A percentile compares a stretch with the other conserved stretches of the same genome.
Conservation (phyloP, 805 yeast species). For the Wickerhamomyces strasburgensis region DNA sequence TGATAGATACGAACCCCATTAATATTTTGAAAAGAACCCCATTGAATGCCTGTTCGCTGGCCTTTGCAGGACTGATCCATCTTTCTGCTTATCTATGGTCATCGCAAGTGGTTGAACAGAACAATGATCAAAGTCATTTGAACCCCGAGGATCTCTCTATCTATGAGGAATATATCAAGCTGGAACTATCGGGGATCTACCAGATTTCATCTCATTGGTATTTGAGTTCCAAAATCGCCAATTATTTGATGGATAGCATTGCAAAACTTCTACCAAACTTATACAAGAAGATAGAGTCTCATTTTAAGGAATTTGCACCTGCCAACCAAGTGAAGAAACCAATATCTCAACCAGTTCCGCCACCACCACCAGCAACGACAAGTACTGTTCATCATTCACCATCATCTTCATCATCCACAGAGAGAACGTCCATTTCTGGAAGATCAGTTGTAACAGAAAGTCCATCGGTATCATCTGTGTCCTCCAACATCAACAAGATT, state of each 20-base stretch:
- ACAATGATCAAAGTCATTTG: conserved; percentile 10
- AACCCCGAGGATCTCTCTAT: conserved; percentile 35
- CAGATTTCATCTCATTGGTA: conserved; percentile 50
- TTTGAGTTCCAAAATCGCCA: conserved; percentile 41
- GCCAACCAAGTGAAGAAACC: no score
- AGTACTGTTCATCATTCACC: no score
- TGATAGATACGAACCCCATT: conserved; percentile 44
- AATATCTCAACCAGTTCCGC: background rate
- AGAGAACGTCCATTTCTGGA: no score
- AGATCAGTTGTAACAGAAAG: no score
- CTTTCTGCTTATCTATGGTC: conserved; percentile 51
- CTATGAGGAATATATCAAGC: conserved; percentile 43
- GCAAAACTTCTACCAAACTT: conserved; percentile 38
- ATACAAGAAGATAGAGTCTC: conserved; percentile 32
- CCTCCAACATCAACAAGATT: no score
- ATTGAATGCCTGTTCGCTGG: conserved; percentile 47
- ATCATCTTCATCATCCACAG: background rate
- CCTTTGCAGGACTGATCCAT: conserved; percentile 48
- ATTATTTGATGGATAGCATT: conserved; percentile 42
- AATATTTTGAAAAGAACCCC: conserved; percentile 43
- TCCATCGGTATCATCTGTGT: no score
- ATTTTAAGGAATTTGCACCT: conserved; percentile 18
- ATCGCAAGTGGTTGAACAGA: conserved; percentile 30
- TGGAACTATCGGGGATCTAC: conserved; percentile 44
- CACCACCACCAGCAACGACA: background rate